Base-by-base conservation (phyloP, 768 basidiomycete species). In the Lentinus brumalis region DNA sequence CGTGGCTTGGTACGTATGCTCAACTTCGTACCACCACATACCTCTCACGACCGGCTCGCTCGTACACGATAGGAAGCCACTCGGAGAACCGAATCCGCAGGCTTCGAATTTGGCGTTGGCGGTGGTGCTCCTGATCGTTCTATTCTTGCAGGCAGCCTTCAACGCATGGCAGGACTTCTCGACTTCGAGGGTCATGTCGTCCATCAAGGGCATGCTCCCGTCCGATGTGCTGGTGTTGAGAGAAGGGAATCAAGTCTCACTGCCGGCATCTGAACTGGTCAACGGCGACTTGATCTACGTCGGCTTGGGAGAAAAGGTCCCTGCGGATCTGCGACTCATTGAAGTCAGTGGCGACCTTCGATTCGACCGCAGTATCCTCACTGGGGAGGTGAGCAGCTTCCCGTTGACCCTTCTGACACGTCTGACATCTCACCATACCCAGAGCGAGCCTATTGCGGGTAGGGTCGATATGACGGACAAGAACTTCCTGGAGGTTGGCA, bases 271-370 rank as follows among this genome's bases (percentile, higher is more conserved):
- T 3, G 45, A 57, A 10, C 56, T 57, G 14, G 84, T 89, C 7
- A 81, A 83, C 0, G 88, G 88, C 16, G 88, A 90, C 67, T 69
- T 90, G 29, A 80, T 89, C 50, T 76, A 78, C 2, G 80, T 89
- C 68, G 73, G 73, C 32, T 78, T 88, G 46, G 88, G 88, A 21
- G 83, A 85, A 68, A 84, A 87, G 31, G 80, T 89, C 3, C 88
- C 88, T 0, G 87, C 88, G 5, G 88, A 90, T 66, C 57, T 89
- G 29, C 79, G 84, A 54, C 73, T 90, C 21, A 78, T 88, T 46
- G 76, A 84, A 4, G 80, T 78, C 44, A 82, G 79, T 1, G 21
- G 52, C 4, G 86, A 88, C 66, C 70, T 86, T 50, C 79, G 78
- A 56, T 82, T 87, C 50, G 87, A 88, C 64, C 75, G 85, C 35